phyloP scores from a whole-genome alignment of 2,329 filamentous ascomycete species.

The Apiospora koreana region DNA sequence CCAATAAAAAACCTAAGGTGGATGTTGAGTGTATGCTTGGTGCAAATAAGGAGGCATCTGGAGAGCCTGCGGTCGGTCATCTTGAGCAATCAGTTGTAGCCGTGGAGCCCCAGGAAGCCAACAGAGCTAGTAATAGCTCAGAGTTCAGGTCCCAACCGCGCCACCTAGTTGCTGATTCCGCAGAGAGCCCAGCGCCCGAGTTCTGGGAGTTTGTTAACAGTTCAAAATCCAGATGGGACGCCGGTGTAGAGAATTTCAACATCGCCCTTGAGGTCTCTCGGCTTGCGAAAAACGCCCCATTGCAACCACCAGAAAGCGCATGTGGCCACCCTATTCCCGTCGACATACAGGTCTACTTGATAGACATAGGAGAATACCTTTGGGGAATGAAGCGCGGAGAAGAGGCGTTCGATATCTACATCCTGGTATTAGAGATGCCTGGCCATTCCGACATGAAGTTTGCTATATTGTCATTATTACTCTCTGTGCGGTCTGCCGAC shows the following conservation, averaged over 20 bases:
- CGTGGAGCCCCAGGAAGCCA: background rate
- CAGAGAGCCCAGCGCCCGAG: background rate
- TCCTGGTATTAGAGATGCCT: background rate
- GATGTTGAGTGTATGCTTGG: background rate
- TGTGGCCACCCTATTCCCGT: fast-evolving
- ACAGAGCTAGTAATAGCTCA: background rate
- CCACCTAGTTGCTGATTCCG: too few species aligned
- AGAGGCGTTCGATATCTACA: background rate
- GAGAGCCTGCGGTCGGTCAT: background rate
- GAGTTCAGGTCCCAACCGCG: background rate
- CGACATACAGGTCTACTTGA: background rate
- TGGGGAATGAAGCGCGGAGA: background rate
- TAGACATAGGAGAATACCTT: background rate
- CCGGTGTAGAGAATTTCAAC: background rate
- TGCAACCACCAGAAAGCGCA: background rate
- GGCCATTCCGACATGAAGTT: background rate
- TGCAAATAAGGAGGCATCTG: background rate
- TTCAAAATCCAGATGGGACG: background rate
- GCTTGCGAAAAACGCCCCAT: background rate
- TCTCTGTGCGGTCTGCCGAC: background rate
- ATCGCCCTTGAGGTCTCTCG: background rate
- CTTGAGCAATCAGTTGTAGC: background rate
- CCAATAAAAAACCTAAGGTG: background rate
- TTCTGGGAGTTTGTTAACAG: background rate
- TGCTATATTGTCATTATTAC: too few species aligned